Base-by-base conservation (phyloP, 1,284 basidiomycete genomes). In the Tilletia caries region DNA sequence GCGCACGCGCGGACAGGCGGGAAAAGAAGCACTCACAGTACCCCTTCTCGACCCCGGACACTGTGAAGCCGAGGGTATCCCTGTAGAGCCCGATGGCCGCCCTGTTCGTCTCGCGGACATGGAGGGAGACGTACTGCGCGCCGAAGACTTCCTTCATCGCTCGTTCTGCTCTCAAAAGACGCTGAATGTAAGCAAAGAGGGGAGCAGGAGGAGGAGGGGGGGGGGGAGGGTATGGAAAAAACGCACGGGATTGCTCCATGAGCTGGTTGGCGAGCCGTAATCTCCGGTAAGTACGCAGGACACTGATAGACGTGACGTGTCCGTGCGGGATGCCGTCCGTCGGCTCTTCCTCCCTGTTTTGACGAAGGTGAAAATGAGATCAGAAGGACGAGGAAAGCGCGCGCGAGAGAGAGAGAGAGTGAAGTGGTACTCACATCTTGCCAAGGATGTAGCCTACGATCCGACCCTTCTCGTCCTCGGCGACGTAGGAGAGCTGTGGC, bases 391-490 rank as follows among this genome's bases (percentile, higher is more conserved):
- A 44, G 18, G 41, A 10, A 8, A 44, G 41, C 41, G 41, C 41
- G 41, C 41, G 41, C 20, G 12, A 50, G 23, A 25, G 48, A 50
- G 54, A 8, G 27, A 29, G 33, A 33, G 12, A 34, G 29, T 4
- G 25, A 48, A 54, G 34, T n/a, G n/a, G 15, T 2, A 70, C 74
- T 23, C 64, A 75, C 95, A 97, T 95, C 84, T 95, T 95, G 0
- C 92, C 93, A 13, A 97, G 85, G 29, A 97, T 94, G 83, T 97
- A 97, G 27, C 95, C 95, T 0, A 98, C 93, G 64, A 97, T 90
- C 65, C 92, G 87, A 0, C 94, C 93, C 79, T 90, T 90, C 71
- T 89, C 88, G 79, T 95, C 92, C 80, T 95, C 93, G 0, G 94
- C 95, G 23, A 98, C 93, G 82, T 91, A 98, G 2, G 93, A 95